These are phyloP conservation scores for Periconia sp. DNA, from an alignment of 2,329 filamentous ascomycete genomes.

Conservation along the genomic window DNA sequence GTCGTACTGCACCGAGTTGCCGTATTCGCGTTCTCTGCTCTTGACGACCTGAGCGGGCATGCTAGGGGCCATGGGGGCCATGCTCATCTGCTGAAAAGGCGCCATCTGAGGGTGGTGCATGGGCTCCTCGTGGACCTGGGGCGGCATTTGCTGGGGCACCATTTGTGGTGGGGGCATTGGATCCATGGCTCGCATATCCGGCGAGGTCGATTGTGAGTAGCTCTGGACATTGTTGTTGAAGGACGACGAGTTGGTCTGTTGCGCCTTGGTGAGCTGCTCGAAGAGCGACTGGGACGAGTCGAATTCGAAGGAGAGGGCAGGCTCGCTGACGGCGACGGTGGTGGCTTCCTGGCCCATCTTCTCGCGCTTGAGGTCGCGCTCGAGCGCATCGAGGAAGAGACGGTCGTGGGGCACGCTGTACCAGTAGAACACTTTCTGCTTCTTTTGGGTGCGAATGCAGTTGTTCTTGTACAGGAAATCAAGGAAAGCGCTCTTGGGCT, in stretches of 20 bases:
- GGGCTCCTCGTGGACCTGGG: conserved; percentile 60
- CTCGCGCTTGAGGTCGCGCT: conserved; percentile 96
- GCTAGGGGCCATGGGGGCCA: conserved; percentile 73
- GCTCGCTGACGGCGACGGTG: conserved; percentile 94
- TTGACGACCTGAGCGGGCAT: conserved; percentile 76
- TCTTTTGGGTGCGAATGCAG: conserved; percentile 99
- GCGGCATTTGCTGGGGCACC: conserved; percentile 62
- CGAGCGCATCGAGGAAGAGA: conserved; percentile 93
- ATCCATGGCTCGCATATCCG: conserved; percentile 86
- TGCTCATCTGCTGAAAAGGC: conserved; percentile 69
- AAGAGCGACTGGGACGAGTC: conserved; percentile 98
- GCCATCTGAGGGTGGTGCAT: conserved; percentile 37
- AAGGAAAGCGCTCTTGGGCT: conserved; percentile 97
- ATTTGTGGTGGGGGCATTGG: conserved; percentile 91
- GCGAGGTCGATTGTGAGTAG: conserved; percentile 81
- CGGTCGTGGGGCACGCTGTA: conserved; percentile 98
- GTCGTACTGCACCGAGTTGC: conserved; percentile 76
- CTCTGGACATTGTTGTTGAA: conserved; percentile 72
- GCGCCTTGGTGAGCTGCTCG: conserved; percentile 98
- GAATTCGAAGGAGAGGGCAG: conserved; percentile 96
- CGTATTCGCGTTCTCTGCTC: conserved; percentile 79
- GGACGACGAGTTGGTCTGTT: conserved; percentile 97
- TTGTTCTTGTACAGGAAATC: conserved; percentile 99
- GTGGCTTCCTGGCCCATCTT: conserved; percentile 99
- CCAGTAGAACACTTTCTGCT: conserved; percentile 99